These are phyloP conservation scores for Lodderomyces theae DNA, from an alignment of 1,139 yeast species.

Conservation along the genomic window DNA sequence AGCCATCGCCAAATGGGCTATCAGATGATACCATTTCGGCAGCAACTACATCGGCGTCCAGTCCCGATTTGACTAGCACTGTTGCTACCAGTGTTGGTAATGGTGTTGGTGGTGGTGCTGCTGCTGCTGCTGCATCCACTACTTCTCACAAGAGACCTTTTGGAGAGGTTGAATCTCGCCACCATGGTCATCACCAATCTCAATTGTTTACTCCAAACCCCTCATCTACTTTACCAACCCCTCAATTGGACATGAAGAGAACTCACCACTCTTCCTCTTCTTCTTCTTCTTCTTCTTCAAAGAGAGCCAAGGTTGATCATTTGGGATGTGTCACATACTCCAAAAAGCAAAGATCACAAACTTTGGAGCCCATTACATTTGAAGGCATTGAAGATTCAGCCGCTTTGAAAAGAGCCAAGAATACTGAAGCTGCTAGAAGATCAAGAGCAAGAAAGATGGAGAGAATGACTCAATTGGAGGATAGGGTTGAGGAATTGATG, in stretches of 20 bases:
- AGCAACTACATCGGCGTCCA: constrained; percentile 11
- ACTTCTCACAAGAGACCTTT: constrained; percentile 22
- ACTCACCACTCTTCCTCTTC: no score
- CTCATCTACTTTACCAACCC: constrained; percentile 35
- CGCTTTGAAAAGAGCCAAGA: constrained; percentile 83
- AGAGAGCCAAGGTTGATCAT: constrained; percentile 44
- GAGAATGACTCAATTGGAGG: constrained; percentile 81
- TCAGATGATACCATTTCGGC: constrained; percentile 16
- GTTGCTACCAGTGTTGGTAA: constrained; percentile 11
- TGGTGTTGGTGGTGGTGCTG: no score
- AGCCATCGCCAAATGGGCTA: constrained; percentile 13
- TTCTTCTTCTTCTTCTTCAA: constrained; percentile 9
- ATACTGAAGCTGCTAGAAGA: constrained; percentile 96
- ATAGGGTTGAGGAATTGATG: constrained; percentile 63
- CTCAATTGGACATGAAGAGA: constrained; percentile 22
- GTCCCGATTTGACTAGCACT: constrained; percentile 11
- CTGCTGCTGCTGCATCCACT: no score
- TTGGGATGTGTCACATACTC: constrained; percentile 64
- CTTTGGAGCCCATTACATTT: constrained; percentile 66
- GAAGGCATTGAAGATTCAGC: constrained; percentile 56
- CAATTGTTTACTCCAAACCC: constrained; percentile 37
- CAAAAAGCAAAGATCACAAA: constrained; percentile 56
- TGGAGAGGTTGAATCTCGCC: constrained; percentile 28
- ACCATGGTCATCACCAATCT: constrained; percentile 10
- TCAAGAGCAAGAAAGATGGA: constrained; percentile 92